A percentile compares a stretch with the other conserved stretches of the same genome.
These are phyloP conservation scores for Cicer chorassanicum DNA, from an alignment of 306 rosid genomes.

Conservation along the genomic window DNA sequence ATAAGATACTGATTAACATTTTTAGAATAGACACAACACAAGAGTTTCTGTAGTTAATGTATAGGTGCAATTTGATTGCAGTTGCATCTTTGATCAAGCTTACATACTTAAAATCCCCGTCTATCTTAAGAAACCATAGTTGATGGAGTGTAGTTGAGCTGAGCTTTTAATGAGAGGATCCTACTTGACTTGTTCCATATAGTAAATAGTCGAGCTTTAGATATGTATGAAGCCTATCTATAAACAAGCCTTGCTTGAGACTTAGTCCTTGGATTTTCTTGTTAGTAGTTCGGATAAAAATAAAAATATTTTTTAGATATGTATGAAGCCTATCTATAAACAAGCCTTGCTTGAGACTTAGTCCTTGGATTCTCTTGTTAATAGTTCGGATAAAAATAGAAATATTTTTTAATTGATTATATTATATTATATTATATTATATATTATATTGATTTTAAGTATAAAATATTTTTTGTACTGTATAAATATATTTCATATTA, in stretches of 20 bases:
- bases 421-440: no score
- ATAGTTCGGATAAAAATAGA: background rate
- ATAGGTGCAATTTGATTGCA: background rate
- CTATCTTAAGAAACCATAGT: constrained; percentile 5
- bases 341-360: background rate
- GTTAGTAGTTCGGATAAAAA: constrained; percentile 3
- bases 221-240: no score
- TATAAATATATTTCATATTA: background rate
- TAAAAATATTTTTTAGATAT: background rate
- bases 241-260: background rate
- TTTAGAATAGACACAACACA: no score
- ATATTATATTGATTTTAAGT: no score
- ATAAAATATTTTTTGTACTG: background rate
- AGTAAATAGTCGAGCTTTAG: background rate
- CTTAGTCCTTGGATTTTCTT: background rate
- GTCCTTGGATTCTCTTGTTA: constrained; percentile 1
- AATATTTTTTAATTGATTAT: no score
- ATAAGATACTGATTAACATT: no score
- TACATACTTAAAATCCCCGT: background rate
- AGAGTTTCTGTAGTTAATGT: constrained; percentile 14
- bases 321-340: background rate
- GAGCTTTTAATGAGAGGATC: constrained; percentile 4
- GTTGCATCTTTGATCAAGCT: constrained; percentile 18
- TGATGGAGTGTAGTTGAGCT: constrained; percentile 21
- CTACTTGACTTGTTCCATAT: background rate